Evolutionary conservation across 345 rosid genomes (phyloP).

Genomic region (Salix dunnii): DNA sequence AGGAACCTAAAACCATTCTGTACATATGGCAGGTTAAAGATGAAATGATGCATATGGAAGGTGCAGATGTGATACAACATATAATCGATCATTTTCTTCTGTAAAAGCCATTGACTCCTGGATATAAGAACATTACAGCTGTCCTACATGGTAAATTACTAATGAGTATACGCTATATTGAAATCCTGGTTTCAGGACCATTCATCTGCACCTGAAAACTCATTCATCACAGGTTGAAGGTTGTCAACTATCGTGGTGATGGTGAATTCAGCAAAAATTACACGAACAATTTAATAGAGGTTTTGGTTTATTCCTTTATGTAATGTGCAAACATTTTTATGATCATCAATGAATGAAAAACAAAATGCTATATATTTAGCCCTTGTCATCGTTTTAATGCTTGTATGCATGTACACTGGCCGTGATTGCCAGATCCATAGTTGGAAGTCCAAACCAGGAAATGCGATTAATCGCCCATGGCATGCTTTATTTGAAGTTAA

Average conservation of each 20-base stretch:
- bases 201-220: not conserved
- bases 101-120: constrained; percentile 19
- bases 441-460: no score
- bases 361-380: not conserved
- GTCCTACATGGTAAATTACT: constrained; percentile 5
- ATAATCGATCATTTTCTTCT: constrained; percentile 72
- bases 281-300: constrained; percentile 4
- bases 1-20: not conserved
- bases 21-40: constrained; percentile 64
- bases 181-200: not conserved
- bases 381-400: not conserved
- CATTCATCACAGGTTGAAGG: constrained; percentile 14
- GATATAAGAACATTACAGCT: not conserved
- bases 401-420: not conserved
- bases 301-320: constrained; percentile 21
- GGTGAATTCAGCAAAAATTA: not conserved
- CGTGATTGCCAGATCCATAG: no score
- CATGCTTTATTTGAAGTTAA: no score
- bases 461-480: no score
- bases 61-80: constrained; percentile 86
- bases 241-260: not conserved
- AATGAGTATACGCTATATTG: not conserved
- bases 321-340: not conserved
- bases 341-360: not conserved
- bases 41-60: constrained; percentile 64